Base-by-base conservation (phyloP, 164 flowering plant genomes). In the Chloranthus sessilifolius region DNA sequence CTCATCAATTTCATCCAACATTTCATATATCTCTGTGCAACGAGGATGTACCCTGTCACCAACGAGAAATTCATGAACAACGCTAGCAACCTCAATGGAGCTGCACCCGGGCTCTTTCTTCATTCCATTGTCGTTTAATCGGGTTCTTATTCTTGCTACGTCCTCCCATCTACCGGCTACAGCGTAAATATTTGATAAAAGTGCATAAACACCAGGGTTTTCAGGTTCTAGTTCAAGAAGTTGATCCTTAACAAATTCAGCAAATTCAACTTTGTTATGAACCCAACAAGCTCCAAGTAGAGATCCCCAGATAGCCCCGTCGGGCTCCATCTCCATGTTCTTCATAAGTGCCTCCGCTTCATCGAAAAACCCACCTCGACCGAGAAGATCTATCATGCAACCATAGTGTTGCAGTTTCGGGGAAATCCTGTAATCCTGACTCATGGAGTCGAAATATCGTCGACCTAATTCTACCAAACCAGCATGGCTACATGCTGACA, bases 251-350 rank as follows among this genome's bases (percentile, higher is more conserved):
- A 58, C 57, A 26, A 19, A 30, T 59, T 77, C 85, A 1, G 72
- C 89, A 58, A 77, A 38, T 44, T 75, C 71, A 10, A 75, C 59
- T 1, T 60, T 72, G 23, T 54, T 45, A 46, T 77, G 82, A 23
- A 54, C 56, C 34, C 68, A 61, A 63, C 85, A 82, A 54, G 85
- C 79, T 41, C 70, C 75, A 51, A 81, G 82, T 16, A 81, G 65
- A 45, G 90, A 80, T 17, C 82, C 75, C 90, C 82, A 80, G 10
- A 80, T 73, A 15, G 78, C 84, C 6, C 67, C 82, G 61, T 80
- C 87, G 15, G 87, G 81, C 25, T 68, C 52, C 64, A 73, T 56
- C 25, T 67, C 71, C 84, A 83, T 80, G 3, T 15, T 55, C 31
- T 64, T 52, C 4, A 80, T 64, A 23, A 80, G 25, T 14, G 52